Evolutionary conservation across 164 flowering plant species (phyloP).

Genomic region (Dillenia turbinata): DNA sequence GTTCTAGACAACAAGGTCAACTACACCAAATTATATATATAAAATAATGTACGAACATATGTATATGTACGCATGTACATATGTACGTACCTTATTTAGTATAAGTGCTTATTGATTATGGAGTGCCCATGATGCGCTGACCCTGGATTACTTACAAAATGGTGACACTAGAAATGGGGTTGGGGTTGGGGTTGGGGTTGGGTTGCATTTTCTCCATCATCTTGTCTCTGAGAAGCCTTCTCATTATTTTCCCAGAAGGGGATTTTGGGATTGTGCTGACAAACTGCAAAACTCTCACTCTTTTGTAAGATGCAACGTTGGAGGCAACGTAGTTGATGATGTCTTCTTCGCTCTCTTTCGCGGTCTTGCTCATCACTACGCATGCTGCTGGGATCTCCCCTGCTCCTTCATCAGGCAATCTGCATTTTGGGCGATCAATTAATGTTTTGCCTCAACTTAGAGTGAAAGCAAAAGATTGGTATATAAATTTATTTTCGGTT

Average conservation of each 20-base stretch:
- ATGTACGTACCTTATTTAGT: not conserved
- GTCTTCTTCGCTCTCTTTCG: conserved; percentile 72
- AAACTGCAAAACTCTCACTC: conserved; percentile 67
- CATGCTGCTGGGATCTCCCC: conserved; percentile 97
- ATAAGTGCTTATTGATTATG: not conserved
- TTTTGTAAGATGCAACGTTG: conserved; percentile 79
- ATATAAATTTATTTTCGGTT: not conserved
- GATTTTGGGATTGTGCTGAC: conserved; percentile 87
- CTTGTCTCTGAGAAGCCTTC: conserved; percentile 62
- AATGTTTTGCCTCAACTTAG: not conserved
- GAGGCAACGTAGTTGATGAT: conserved; percentile 73
- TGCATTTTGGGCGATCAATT: conserved; percentile 18
- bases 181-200: not conserved
- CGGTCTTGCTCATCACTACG: conserved; percentile 57
- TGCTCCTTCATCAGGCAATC: conserved; percentile 88
- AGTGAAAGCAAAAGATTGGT: not conserved
- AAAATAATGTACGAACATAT: not conserved
- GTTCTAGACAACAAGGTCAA: too few relatives aligned
- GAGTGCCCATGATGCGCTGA: too few relatives aligned
- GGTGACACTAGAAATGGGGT: too few relatives aligned
- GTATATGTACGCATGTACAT: not conserved
- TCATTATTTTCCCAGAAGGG: conserved; percentile 90
- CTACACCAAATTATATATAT: not conserved
- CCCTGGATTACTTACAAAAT: too few relatives aligned
- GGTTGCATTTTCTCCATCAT: conserved; percentile 24